These are phyloP conservation scores for Mortierella antarctica DNA, from an alignment of 192 early-diverging fungal species.

Conservation along the genomic window DNA sequence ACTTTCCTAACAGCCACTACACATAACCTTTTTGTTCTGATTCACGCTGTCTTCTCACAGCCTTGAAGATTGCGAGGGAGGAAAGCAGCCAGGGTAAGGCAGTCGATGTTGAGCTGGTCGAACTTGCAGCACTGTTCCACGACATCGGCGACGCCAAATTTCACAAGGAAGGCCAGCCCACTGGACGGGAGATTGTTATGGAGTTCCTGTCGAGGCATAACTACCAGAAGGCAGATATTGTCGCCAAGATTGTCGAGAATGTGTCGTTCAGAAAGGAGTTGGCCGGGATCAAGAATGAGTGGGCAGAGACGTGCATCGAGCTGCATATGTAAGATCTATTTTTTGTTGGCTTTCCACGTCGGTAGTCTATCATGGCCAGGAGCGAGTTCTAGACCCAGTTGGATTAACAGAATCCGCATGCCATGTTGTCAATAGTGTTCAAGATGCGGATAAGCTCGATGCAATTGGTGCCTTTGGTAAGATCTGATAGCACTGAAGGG, in stretches of 20 bases:
- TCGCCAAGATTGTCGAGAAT: slow-evolving; percentile 68
- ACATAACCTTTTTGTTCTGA: background rate
- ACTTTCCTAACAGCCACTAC: background rate
- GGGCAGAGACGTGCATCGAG: slow-evolving; percentile 67
- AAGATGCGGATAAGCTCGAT: slow-evolving; percentile 80
- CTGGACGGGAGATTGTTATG: slow-evolving; percentile 63
- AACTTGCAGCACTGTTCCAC: slow-evolving; percentile 74
- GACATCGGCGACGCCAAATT: slow-evolving; percentile 80
- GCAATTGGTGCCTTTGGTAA: slow-evolving; percentile 79
- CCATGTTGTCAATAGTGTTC: slow-evolving; percentile 56
- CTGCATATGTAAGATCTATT: slow-evolving; percentile 69
- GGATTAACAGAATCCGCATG: no score
- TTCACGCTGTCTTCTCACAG: slow-evolving; percentile 7
- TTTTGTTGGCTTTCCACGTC: background rate
- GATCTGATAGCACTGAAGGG: background rate
- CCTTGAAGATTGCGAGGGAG: slow-evolving; percentile 55
- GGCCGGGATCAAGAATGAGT: slow-evolving; percentile 61
- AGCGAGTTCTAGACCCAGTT: background rate
- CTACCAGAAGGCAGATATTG: slow-evolving; percentile 55
- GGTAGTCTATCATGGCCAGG: background rate
- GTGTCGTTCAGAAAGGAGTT: slow-evolving; percentile 77
- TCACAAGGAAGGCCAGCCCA: slow-evolving; percentile 54
- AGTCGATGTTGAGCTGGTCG: slow-evolving; percentile 67
- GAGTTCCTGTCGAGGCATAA: slow-evolving; percentile 52
- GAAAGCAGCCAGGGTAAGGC: slow-evolving; percentile 37